Conservation (phyloP, 306 rosid species). For the Prunus armeniaca region DNA sequence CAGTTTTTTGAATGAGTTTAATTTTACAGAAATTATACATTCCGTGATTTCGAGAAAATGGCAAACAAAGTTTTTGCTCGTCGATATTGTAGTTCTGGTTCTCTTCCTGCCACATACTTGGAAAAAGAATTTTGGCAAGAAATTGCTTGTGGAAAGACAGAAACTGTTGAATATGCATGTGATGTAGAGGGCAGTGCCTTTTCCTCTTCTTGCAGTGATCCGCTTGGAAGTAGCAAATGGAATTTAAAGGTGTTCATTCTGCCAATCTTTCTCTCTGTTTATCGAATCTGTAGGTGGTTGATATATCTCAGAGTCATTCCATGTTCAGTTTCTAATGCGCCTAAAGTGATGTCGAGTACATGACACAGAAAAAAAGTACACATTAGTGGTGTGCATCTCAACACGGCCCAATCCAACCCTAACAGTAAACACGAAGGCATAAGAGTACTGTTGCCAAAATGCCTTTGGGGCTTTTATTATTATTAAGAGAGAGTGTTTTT, state of each 20-base stretch:
- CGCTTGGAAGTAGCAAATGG: conserved; percentile 93
- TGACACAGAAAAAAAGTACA: neutral
- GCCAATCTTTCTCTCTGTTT: conserved; percentile 11
- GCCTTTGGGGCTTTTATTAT: neutral
- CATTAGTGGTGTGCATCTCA: neutral
- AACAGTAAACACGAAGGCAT: neutral
- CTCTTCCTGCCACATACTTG: conserved; percentile 78
- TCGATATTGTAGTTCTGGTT: conserved; percentile 76
- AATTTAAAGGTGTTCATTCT: conserved; percentile 81
- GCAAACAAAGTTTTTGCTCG: conserved; percentile 87
- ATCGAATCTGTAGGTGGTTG: neutral
- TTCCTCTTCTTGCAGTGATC: conserved; percentile 78
- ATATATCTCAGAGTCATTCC: neutral
- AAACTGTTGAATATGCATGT: conserved; percentile 94
- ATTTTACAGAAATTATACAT: conserved; percentile 75
- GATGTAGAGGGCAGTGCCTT: conserved; percentile 99
- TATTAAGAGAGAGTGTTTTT: neutral
- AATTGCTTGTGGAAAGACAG: conserved; percentile 87
- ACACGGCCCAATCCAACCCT: neutral
- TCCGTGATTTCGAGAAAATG: conserved; percentile 91
- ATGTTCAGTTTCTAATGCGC: neutral
- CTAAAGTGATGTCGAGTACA: neutral
- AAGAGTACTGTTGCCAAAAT: neutral
- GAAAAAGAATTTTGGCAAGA: conserved; percentile 98
- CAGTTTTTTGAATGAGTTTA: conserved; percentile 30